Conservation (phyloP, 805 yeast species). For the Monosporozyma yasuniensis region DNA sequence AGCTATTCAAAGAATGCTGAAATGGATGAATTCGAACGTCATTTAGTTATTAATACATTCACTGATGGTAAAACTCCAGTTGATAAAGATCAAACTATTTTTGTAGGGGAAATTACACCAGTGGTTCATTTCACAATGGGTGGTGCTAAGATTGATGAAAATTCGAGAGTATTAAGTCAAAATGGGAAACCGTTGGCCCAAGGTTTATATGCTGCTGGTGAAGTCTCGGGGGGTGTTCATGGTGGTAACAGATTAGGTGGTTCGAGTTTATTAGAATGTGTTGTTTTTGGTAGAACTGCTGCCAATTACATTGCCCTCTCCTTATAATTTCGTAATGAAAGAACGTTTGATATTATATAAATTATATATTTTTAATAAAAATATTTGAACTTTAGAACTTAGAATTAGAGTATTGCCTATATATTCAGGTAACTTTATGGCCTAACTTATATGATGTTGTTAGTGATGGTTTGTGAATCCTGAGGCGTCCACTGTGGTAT, state of each 20-base stretch:
- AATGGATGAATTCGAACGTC: conserved; percentile 33
- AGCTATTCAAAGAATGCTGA: conserved; percentile 16
- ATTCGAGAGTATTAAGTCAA: conserved; percentile 34
- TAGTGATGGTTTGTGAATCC: too few species aligned
- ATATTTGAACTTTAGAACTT: not conserved
- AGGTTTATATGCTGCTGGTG: conserved; percentile 57
- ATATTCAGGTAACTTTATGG: too few species aligned
- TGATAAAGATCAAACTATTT: conserved; percentile 26
- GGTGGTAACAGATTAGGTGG: conserved; percentile 57
- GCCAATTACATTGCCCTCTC: conserved; percentile 29
- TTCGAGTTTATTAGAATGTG: conserved; percentile 49
- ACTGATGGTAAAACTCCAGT: conserved; percentile 23
- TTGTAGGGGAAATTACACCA: conserved; percentile 48
- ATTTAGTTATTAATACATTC: conserved; percentile 28
- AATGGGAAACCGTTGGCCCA: conserved; percentile 28
- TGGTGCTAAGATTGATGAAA: conserved; percentile 48
- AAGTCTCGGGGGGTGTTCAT: conserved; percentile 61
- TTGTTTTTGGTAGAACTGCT: conserved; percentile 49
- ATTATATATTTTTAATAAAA: not conserved
- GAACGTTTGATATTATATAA: not conserved
- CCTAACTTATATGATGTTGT: not conserved
- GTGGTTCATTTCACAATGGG: conserved; percentile 64
- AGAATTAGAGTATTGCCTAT: too few species aligned
- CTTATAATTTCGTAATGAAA: not conserved
- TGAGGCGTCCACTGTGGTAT: too few species aligned